Base-by-base conservation (phyloP, 352 stramenopile species). In the Salisapilia sapeloensis region DNA sequence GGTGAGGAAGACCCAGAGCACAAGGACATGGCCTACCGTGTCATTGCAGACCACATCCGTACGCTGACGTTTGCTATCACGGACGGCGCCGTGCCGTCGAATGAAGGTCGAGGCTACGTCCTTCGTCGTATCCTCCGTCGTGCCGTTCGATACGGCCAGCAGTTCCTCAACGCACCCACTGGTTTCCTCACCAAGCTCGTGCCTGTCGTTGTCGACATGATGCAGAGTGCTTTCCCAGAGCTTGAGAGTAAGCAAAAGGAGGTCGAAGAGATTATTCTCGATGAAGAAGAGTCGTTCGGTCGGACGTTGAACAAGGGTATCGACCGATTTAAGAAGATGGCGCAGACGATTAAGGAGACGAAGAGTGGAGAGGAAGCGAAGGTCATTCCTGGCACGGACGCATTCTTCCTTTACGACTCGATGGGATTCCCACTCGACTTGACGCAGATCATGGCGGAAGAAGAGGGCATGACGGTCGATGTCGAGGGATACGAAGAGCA, bases 321-420 rank as follows among this genome's bases (percentile, higher is more conserved):
- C 38, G 67, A 89, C 21, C 66, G 69, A 17, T 85, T 87, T 31
- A 85, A 85, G 53, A 85, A 96, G 52, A 86, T 92, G 27, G 86
- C 76, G 8, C 50, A 69, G 42, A 40, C 46, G 21, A 72, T 87
- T 36, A 60, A 80, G 33, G 61, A 75, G 23, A 48, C 48, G 23
- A 19, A 55, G 28, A 77, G 81, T 20, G 36, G 50, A 11, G 63
- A 46, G 2, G 60, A 62, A 5, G 37, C 71, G 29, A 58, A 60
- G 29, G 67, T 96, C 6, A 89, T 98, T 38, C 67, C 83, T n/a
- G 92, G 87, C 14, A 65, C 79, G 26, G 85, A 97, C 33, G 94
- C 93, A 3, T 98, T 99, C 64, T 98, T 97, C 52, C 53, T 99
- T 13, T 99, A 99, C 58, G 92, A 98, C 48, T 97, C 94, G 15